These are phyloP conservation scores for Scedosporium minutisporum DNA, from an alignment of 2,329 filamentous ascomycete species.

Conservation along the genomic window DNA sequence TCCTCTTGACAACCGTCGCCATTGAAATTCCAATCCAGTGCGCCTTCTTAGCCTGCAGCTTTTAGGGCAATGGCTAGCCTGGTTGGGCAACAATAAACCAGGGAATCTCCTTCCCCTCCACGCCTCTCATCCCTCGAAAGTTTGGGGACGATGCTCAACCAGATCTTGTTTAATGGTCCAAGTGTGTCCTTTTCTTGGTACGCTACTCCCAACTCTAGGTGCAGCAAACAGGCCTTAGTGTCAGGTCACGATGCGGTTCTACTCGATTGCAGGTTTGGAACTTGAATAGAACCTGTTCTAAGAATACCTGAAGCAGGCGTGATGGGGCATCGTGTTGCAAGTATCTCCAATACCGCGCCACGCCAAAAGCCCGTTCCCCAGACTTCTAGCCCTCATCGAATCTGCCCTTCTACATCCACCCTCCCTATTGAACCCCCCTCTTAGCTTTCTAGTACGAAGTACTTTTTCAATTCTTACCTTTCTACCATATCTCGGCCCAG, in stretches of 20 bases:
- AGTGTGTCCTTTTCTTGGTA: neutral
- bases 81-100: conserved; percentile 4
- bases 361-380: neutral
- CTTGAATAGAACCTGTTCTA: neutral
- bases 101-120: neutral
- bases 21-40: neutral
- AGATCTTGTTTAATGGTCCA: neutral
- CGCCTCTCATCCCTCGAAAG: neutral
- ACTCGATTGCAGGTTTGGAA: too few relatives aligned
- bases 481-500: neutral
- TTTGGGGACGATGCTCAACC: neutral
- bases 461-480: neutral
- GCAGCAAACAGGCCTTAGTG: neutral
- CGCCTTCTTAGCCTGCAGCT: conserved; percentile 3
- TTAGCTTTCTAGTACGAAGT: too few relatives aligned
- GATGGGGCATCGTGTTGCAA: neutral
- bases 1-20: neutral
- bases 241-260: neutral
- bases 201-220: neutral
- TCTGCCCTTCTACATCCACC: neutral
- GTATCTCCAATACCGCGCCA: neutral
- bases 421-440: neutral
- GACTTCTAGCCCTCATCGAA: neutral
- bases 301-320: neutral
- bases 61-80: conserved; percentile 4